Conservation (phyloP, 2,329 filamentous ascomycete species). For the Tricladium varicosporioides region DNA sequence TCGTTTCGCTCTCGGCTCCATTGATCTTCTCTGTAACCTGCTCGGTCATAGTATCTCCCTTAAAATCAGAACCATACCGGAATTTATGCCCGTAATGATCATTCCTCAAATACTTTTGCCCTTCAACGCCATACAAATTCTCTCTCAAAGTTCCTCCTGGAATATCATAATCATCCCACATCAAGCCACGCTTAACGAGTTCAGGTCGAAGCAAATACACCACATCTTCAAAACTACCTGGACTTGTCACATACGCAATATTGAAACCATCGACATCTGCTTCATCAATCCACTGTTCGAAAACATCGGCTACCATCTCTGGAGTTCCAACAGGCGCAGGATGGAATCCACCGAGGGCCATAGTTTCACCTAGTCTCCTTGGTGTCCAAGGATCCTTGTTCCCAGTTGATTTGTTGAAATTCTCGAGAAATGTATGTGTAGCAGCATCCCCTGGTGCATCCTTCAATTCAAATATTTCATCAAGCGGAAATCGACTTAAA, state of each 20-base stretch:
- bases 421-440: not conserved
- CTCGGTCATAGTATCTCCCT: conserved; percentile 1
- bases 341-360: not conserved
- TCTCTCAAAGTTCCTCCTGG: not conserved
- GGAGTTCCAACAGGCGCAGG: not conserved
- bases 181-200: not conserved
- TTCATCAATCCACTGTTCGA: conserved; percentile 52
- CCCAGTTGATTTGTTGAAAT: not conserved
- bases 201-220: conserved; percentile 32
- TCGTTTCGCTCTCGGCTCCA: not conserved
- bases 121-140: not conserved
- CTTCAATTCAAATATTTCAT: not conserved
- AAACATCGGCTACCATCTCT: conserved; percentile 1
- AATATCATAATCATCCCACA: not conserved
- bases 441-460: not conserved
- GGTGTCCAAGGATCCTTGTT: not conserved
- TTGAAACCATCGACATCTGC: conserved; percentile 75
- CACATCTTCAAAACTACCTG: conserved; percentile 64
- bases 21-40: not conserved
- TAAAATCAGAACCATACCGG: conserved; percentile 1
- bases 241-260: conserved; percentile 63
- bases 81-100: conserved; percentile 10
- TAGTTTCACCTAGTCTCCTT: not conserved
- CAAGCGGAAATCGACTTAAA: conserved; percentile 32
- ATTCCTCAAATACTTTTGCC: conserved; percentile 36